Conservation (phyloP, 2,329 filamentous ascomycete genomes). For the Tolypocladium capitatum region DNA sequence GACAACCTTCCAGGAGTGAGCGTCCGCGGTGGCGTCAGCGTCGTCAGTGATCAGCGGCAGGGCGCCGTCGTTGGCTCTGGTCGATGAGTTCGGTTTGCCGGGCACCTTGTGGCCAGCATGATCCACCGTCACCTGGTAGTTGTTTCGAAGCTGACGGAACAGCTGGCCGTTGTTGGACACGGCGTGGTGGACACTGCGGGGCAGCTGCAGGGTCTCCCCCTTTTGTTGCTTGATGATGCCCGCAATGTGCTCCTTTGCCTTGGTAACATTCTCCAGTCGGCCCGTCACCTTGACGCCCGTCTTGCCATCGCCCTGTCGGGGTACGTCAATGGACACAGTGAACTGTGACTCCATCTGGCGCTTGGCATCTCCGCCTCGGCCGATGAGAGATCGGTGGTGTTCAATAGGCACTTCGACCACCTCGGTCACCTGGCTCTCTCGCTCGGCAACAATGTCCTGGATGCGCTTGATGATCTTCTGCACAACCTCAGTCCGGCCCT, state of each 20-base stretch:
- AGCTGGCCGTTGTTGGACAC: conserved; percentile 83
- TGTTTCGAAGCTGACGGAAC: conserved; percentile 79
- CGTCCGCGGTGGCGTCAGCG: conserved; percentile 46
- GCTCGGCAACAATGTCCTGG: conserved; percentile 65
- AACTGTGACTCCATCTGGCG: conserved; percentile 77
- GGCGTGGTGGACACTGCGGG: conserved; percentile 67
- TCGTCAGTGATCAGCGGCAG: conserved; percentile 94
- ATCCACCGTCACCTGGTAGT: conserved; percentile 81
- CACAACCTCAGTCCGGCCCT: conserved; percentile 72
- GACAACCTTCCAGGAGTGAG: conserved; percentile 74
- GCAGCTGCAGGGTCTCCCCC: conserved; percentile 76
- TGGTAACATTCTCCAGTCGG: conserved; percentile 62
- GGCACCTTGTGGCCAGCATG: conserved; percentile 73
- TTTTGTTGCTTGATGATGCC: conserved; percentile 72
- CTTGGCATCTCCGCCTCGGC: conserved; percentile 78
- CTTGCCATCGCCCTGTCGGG: conserved; percentile 72
- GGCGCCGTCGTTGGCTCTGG: conserved; percentile 44
- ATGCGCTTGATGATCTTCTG: conserved; percentile 81
- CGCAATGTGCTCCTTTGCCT: conserved; percentile 76
- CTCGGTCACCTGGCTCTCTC: conserved; percentile 70
- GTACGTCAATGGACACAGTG: conserved; percentile 77
- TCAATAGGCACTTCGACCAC: conserved; percentile 71
- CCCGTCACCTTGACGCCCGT: conserved; percentile 81
- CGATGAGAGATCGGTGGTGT: conserved; percentile 85
- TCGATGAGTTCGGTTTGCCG: conserved; percentile 45